Conservation (phyloP, 257 asterid genomes). For the Paraleonurus japonicus region DNA sequence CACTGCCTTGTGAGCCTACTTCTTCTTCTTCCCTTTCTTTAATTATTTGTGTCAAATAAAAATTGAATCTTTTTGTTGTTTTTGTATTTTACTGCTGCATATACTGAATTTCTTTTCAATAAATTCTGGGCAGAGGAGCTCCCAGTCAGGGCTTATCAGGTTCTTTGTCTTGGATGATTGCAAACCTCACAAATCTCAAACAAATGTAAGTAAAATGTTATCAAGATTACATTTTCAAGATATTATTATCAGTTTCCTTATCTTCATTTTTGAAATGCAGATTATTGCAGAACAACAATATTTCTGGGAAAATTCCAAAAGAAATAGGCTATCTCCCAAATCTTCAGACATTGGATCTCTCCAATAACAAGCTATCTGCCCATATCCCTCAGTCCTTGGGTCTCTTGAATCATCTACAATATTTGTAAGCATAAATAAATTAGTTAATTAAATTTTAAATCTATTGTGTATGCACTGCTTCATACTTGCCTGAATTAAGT, state of each 20-base stretch:
- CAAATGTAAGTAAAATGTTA: constrained; percentile 61
- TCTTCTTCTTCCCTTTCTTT: neutral
- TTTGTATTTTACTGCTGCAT: neutral
- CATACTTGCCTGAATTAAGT: constrained; percentile 22
- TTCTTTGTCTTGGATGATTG: constrained; percentile 65
- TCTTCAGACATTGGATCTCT: constrained; percentile 85
- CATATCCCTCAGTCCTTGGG: constrained; percentile 74
- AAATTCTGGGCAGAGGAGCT: constrained; percentile 62
- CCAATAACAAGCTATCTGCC: constrained; percentile 68
- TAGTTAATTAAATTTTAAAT: neutral
- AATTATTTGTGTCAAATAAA: neutral
- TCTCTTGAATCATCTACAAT: constrained; percentile 56
- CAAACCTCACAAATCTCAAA: constrained; percentile 91
- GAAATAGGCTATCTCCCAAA: constrained; percentile 69
- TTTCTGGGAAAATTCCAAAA: constrained; percentile 74
- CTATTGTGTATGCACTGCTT: constrained; percentile 4
- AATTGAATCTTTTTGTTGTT: neutral
- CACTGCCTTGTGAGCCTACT: constrained; percentile 54
- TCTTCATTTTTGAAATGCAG: constrained; percentile 35
- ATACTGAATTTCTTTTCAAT: constrained; percentile 5
- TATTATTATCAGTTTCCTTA: neutral
- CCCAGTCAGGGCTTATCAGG: constrained; percentile 98
- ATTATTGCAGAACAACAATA: constrained; percentile 78
- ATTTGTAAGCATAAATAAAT: constrained; percentile 52
- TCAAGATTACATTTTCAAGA: neutral